A percentile compares a stretch with the other conserved stretches of the same genome.
These are phyloP conservation scores for Fusarium concolor DNA, from an alignment of 2,329 filamentous ascomycete genomes.

Conservation along the genomic window DNA sequence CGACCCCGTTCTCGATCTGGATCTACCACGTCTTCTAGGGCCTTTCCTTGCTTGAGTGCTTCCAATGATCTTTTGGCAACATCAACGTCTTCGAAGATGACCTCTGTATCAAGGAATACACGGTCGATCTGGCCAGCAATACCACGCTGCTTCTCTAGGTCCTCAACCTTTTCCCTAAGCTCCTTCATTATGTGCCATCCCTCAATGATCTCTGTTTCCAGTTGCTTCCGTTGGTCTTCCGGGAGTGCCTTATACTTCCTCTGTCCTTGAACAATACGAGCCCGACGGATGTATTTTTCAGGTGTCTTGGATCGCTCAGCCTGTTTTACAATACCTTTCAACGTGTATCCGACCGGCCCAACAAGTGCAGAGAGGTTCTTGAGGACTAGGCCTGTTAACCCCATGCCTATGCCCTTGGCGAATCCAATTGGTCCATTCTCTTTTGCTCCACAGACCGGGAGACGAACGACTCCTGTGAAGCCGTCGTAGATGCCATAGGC, in stretches of 20 bases:
- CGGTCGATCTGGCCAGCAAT: constrained; percentile 52
- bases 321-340: constrained; percentile 74
- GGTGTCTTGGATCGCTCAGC: constrained; percentile 65
- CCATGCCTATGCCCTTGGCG: constrained; percentile 70
- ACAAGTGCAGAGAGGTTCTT: constrained; percentile 73
- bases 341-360: constrained; percentile 70
- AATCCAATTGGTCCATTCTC: constrained; percentile 61
- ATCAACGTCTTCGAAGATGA: constrained; percentile 62
- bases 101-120: constrained; percentile 44
- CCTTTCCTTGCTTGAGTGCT: constrained; percentile 59
- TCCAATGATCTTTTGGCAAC: constrained; percentile 59
- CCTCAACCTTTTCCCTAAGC: constrained; percentile 45
- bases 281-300: constrained; percentile 64
- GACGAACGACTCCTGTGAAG: constrained; percentile 69
- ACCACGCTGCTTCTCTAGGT: constrained; percentile 53
- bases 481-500: constrained; percentile 74
- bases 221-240: constrained; percentile 47
- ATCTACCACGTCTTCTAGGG: constrained; percentile 43
- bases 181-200: constrained; percentile 51
- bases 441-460: constrained; percentile 68
- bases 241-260: constrained; percentile 56
- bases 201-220: constrained; percentile 45
- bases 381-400: constrained; percentile 71
- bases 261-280: constrained; percentile 69
- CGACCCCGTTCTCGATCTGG: constrained; percentile 26